A percentile compares a stretch with the other conserved stretches of the same genome.
Conservation (phyloP, 1,284 basidiomycete species). For the Microbotryum scabiosae region DNA sequence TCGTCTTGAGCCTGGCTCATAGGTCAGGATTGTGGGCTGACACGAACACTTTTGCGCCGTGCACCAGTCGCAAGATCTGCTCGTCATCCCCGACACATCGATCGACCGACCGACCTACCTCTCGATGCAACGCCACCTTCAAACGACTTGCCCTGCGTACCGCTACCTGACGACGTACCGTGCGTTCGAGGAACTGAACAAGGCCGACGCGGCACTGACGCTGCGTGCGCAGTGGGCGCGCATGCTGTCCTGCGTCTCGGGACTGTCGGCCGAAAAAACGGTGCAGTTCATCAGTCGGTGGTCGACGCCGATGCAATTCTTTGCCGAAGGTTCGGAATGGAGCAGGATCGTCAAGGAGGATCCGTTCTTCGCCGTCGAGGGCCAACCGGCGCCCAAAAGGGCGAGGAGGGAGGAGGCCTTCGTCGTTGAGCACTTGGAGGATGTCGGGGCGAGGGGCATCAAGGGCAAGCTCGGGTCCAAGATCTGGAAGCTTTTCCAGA, state of each 20-base stretch:
- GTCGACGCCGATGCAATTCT: constrained; percentile 41
- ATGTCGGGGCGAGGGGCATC: constrained; percentile 15
- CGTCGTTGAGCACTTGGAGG: constrained; percentile 13
- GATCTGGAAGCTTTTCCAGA: constrained; percentile 20
- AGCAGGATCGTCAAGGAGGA: constrained; percentile 4
- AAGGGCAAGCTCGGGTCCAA: constrained; percentile 19
- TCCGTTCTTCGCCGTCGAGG: background rate
- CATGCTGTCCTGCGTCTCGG: constrained; percentile 48
- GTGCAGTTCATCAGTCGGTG: constrained; percentile 44
- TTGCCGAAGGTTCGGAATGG: constrained; percentile 6
- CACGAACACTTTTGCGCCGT: constrained; percentile 10
- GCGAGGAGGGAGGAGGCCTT: constrained; percentile 21
- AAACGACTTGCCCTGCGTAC: constrained; percentile 33
- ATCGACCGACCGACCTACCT: constrained; percentile 41
- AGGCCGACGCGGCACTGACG: constrained; percentile 45
- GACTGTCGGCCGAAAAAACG: constrained; percentile 48
- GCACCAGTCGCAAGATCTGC: constrained; percentile 34
- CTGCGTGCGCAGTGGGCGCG: constrained; percentile 45
- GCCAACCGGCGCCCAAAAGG: background rate
- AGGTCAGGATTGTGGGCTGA: background rate
- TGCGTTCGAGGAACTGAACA: constrained; percentile 46
- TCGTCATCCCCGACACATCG: constrained; percentile 43
- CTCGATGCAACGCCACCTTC: constrained; percentile 40
- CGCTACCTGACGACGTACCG: constrained; percentile 45
- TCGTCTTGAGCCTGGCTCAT: background rate